Conservation (phyloP, 805 yeast species). For the Pichia pseudocactophila region DNA sequence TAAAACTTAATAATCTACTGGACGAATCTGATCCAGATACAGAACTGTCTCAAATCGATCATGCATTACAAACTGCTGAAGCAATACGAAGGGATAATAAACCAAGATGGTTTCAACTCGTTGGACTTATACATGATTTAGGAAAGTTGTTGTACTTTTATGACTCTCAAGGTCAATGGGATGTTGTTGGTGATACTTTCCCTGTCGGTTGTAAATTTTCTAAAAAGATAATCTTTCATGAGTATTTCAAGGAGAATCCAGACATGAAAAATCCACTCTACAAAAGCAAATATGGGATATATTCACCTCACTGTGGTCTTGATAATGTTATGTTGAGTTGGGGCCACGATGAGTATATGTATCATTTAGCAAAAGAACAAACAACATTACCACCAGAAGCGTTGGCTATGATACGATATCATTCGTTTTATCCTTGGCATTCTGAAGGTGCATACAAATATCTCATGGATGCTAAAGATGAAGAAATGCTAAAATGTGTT, state of each 20-base stretch:
- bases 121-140: conserved; percentile 62
- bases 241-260: conserved; percentile 50
- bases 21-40: conserved; percentile 75
- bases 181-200: conserved; percentile 72
- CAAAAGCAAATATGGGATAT: conserved; percentile 57
- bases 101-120: conserved; percentile 71
- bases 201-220: conserved; percentile 66
- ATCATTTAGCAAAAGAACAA: conserved; percentile 57
- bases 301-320: conserved; percentile 54
- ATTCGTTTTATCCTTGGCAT: conserved; percentile 72
- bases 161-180: conserved; percentile 73
- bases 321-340: conserved; percentile 65
- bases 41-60: conserved; percentile 65
- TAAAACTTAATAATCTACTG: conserved; percentile 48
- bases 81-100: conserved; percentile 58
- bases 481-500: conserved; percentile 53
- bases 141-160: conserved; percentile 63
- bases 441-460: conserved; percentile 58
- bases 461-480: conserved; percentile 56
- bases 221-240: conserved; percentile 50
- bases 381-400: conserved; percentile 58
- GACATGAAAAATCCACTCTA: conserved; percentile 57
- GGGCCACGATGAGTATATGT: conserved; percentile 79
- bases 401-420: conserved; percentile 66
- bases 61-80: conserved; percentile 68